Conservation (phyloP, 2,329 filamentous ascomycete species). For the Leptographium lundbergii region DNA sequence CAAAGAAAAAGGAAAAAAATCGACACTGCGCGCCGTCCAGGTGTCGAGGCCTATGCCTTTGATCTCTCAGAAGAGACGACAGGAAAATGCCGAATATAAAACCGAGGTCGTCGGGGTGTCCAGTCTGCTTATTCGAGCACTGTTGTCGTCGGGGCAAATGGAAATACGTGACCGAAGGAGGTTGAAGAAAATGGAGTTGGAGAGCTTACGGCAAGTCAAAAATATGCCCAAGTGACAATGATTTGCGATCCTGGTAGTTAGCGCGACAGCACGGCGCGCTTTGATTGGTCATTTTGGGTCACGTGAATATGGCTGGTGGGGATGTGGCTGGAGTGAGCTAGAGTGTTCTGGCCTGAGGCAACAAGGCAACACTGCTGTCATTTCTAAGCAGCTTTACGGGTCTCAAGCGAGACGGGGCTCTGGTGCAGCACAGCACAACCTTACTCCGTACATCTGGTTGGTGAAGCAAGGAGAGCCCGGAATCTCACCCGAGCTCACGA, state of each 20-base stretch:
- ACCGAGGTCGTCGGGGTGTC: neutral
- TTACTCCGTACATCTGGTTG: too few relatives aligned
- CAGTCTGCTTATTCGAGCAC: neutral
- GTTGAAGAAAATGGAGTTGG: neutral
- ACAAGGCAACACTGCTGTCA: too few relatives aligned
- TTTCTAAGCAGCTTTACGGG: too few relatives aligned
- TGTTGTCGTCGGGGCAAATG: neutral
- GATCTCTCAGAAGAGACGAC: too few relatives aligned
- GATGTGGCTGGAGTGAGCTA: neutral
- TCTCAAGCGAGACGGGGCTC: too few relatives aligned
- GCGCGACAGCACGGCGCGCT: neutral
- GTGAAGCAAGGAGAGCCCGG: too few relatives aligned
- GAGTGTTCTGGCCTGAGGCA: neutral
- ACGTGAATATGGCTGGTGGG: neutral
- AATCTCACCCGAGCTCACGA: too few relatives aligned
- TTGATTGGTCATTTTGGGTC: neutral
- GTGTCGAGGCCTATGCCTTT: too few relatives aligned
- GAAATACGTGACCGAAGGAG: neutral
- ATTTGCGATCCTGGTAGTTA: constrained; percentile 2
- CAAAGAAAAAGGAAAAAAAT: too few relatives aligned
- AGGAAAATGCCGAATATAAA: too few relatives aligned
- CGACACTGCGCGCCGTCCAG: too few relatives aligned
- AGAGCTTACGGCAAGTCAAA: neutral
- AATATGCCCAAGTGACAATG: neutral
- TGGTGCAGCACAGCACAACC: too few relatives aligned